Evolutionary conservation across 768 basidiomycete species (phyloP).

Genomic region (Symmetrospora coprosmae): DNA sequence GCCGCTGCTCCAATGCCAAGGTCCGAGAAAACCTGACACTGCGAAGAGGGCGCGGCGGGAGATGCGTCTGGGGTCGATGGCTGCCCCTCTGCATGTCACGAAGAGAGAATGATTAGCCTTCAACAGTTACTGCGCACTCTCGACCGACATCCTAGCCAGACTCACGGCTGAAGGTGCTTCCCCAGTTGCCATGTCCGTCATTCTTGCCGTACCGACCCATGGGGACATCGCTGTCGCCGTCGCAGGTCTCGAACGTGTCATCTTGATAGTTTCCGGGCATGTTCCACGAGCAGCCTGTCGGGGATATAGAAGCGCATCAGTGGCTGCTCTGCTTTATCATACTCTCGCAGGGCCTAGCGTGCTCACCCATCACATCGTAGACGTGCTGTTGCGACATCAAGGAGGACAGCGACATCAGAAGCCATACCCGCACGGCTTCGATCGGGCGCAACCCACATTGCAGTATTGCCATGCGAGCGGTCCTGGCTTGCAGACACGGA

Average conservation of each 20-base stretch:
- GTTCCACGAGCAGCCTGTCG: slow-evolving; percentile 42
- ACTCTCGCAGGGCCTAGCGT: too few species aligned
- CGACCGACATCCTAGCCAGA: slow-evolving; percentile 37
- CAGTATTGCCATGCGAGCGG: too few species aligned
- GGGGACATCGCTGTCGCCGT: slow-evolving; percentile 22
- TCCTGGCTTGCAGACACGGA: slow-evolving; percentile 31
- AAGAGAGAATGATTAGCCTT: slow-evolving; percentile 39
- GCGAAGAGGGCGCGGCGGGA: slow-evolving; percentile 46
- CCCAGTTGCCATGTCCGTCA: slow-evolving; percentile 34
- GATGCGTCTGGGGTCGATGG: slow-evolving; percentile 40
- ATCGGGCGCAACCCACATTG: too few species aligned
- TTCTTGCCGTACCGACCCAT: slow-evolving; percentile 12
- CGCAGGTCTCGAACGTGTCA: slow-evolving; percentile 39
- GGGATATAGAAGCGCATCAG: too few species aligned
- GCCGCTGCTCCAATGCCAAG: too few species aligned
- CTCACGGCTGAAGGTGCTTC: too few species aligned
- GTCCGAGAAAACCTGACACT: too few species aligned
- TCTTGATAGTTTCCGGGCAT: slow-evolving; percentile 42
- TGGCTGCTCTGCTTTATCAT: too few species aligned
- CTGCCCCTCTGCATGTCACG: too few species aligned
- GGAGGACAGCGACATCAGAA: too few species aligned
- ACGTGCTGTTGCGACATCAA: too few species aligned
- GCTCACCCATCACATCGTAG: slow-evolving; percentile 45
- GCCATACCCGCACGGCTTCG: too few species aligned
- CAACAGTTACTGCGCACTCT: slow-evolving; percentile 39